Evolutionary conservation across 495 filamentous ascomycete species (phyloP), one percentile per base, ranked within the genome.

Genomic region (Hypoxylon lienhwacheense): DNA sequence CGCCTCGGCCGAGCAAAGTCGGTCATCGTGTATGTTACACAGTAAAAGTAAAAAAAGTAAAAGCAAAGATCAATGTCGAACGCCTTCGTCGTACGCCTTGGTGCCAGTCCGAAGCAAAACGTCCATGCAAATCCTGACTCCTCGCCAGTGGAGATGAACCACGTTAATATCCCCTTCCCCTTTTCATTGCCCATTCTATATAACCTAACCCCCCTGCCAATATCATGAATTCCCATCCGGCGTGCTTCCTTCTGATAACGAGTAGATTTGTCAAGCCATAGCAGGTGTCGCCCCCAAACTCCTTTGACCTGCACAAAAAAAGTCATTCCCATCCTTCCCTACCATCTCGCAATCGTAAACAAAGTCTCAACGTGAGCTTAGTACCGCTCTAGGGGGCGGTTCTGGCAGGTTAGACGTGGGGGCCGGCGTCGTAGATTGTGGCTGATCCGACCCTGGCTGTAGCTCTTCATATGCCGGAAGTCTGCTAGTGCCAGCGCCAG

Each of bases 401-500:
- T 52, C 53, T n/a, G 57, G 62, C 16, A 54, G n/a, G 21, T 35
- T 55, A n/a, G 41, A 22, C 3, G 48, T 19, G 7, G 55, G 19
- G 7, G 31, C 10, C 3, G 49, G 48, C 12, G 37, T 29, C 4
- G 52, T 32, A 24, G 58, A 43, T 26, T 47, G 29, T 3, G 52
- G 5, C 17, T 26, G 46, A 25, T 37, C 22, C 2, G 51, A 6
- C 11, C 15, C 46, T 34, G 21, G 41, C 12, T 48, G 51, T 35
- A 61, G 17, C 20, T 53, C 60, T 3, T 52, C 64, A 28, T 67
- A 67, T 10, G 32, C 7, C 8, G 65, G 65, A 12, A 48, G 58
- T 26, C 53, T 43, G 24, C 51, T 53, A 36, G 54, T 56, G 6
- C 61, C 54, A 4, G 49, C 41, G 7, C 48, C 50, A n/a, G n/a